A percentile compares a stretch with the other conserved stretches of the same genome.
Evolutionary conservation across 2,329 filamentous ascomycete species (phyloP).

Genomic region (Waltergamsia citrina): DNA sequence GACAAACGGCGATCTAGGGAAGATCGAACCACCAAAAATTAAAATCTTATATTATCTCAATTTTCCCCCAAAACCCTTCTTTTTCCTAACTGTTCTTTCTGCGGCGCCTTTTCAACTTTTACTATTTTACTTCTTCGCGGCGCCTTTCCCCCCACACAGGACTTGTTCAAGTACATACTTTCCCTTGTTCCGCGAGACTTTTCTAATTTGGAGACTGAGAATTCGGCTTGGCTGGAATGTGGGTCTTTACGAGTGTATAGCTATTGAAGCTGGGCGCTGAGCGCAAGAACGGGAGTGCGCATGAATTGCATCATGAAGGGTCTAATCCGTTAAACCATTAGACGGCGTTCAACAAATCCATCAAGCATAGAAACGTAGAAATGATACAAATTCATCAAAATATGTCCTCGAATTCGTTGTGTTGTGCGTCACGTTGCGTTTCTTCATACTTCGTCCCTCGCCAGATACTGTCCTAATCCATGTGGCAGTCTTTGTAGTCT

Average conservation of each 20-base stretch:
- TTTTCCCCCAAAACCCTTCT: slow-evolving; percentile 10
- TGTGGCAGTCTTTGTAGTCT: too few species aligned
- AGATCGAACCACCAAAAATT: too few species aligned
- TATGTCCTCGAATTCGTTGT: too few species aligned
- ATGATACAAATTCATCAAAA: slow-evolving; percentile 17
- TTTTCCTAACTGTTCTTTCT: neutral
- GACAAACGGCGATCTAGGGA: slow-evolving; percentile 19
- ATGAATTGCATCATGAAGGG: slow-evolving; percentile 24
- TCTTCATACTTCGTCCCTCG: too few species aligned
- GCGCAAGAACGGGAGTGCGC: slow-evolving; percentile 21
- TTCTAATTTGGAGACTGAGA: slow-evolving; percentile 19
- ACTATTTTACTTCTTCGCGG: neutral
- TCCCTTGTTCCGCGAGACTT: slow-evolving; percentile 12
- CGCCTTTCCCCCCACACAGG: slow-evolving; percentile 1
- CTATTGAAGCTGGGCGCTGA: slow-evolving; percentile 26
- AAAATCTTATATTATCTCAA: slow-evolving; percentile 5
- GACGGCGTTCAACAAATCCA: slow-evolving; percentile 23
- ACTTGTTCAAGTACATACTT: slow-evolving; percentile 14
- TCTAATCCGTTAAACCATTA: slow-evolving; percentile 25
- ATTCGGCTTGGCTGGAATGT: slow-evolving; percentile 17
- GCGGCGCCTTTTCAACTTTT: neutral
- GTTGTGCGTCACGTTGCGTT: too few species aligned
- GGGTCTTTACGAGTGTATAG: slow-evolving; percentile 19
- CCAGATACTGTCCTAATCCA: too few species aligned
- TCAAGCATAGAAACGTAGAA: slow-evolving; percentile 27